phyloP scores from a whole-genome alignment of 306 rosid species.

The Cicer arietinum region DNA sequence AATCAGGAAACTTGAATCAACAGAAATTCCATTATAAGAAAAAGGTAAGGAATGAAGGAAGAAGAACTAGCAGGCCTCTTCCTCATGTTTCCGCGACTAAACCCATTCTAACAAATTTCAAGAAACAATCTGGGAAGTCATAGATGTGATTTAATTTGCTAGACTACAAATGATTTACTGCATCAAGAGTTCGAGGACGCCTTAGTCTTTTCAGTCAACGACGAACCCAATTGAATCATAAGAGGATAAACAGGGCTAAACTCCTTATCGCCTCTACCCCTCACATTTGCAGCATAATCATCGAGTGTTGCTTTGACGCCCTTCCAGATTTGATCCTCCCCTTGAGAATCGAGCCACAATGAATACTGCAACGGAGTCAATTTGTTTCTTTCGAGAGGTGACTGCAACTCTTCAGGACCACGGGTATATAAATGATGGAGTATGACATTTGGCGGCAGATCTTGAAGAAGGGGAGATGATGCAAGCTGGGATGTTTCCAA shows the following conservation, averaged over 20 bases:
- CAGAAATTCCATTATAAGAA: conserved; percentile 6
- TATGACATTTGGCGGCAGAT: conserved; percentile 82
- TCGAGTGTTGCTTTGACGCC: conserved; percentile 92
- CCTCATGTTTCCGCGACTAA: conserved; percentile 47
- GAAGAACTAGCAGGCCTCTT: conserved; percentile 37
- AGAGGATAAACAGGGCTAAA: conserved; percentile 95
- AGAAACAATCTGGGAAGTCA: conserved; percentile 37
- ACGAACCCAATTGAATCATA: conserved; percentile 87
- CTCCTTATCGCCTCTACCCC: conserved; percentile 93
- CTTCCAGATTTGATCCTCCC: conserved; percentile 97
- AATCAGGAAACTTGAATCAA: conserved; percentile 38
- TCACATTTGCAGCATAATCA: conserved; percentile 82
- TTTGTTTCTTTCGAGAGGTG: conserved; percentile 91
- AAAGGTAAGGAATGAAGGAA: neutral
- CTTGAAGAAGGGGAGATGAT: conserved; percentile 91
- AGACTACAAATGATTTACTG: conserved; percentile 44
- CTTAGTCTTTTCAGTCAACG: conserved; percentile 60
- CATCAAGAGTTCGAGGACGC: conserved; percentile 57
- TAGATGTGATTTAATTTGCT: conserved; percentile 38
- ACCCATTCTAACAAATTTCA: conserved; percentile 36
- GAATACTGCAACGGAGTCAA: conserved; percentile 89
- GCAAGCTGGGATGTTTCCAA: conserved; percentile 93
- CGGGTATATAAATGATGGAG: conserved; percentile 95
- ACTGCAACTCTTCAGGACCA: conserved; percentile 88
- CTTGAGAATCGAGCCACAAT: conserved; percentile 96